These are phyloP conservation scores for Botrytis tulipae DNA, from an alignment of 2,329 filamentous ascomycete genomes.

Conservation along the genomic window DNA sequence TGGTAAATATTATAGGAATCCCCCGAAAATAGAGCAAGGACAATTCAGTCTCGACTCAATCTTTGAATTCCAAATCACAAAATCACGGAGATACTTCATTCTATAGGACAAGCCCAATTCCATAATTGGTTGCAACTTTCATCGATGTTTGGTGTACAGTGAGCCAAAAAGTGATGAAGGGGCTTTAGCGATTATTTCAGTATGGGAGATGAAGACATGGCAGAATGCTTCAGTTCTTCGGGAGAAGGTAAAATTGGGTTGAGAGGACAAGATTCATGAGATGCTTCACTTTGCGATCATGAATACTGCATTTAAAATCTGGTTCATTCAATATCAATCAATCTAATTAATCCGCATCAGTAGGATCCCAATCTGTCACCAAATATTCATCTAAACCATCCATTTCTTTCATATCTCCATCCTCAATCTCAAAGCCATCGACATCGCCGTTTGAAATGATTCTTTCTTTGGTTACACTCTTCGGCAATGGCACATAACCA, in stretches of 20 bases:
- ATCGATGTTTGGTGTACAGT: neutral
- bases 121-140: neutral
- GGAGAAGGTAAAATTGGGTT: neutral
- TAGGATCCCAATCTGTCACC: conserved; percentile 65
- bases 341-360: conserved; percentile 39
- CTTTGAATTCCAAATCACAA: neutral
- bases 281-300: neutral
- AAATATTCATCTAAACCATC: conserved; percentile 69
- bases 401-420: conserved; percentile 61
- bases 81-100: neutral
- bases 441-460: conserved; percentile 65
- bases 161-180: neutral
- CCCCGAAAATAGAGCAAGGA: neutral
- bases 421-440: conserved; percentile 57
- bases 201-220: neutral
- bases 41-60: neutral
- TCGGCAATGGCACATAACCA: conserved; percentile 69
- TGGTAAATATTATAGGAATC: conserved; percentile 2
- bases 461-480: conserved; percentile 62
- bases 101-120: neutral
- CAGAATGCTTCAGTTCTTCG: neutral
- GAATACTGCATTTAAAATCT: neutral
- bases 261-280: neutral
- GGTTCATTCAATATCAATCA: neutral
- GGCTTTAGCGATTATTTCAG: neutral